These are phyloP conservation scores for Calophaca sinica DNA, from an alignment of 306 rosid genomes.

Conservation along the genomic window DNA sequence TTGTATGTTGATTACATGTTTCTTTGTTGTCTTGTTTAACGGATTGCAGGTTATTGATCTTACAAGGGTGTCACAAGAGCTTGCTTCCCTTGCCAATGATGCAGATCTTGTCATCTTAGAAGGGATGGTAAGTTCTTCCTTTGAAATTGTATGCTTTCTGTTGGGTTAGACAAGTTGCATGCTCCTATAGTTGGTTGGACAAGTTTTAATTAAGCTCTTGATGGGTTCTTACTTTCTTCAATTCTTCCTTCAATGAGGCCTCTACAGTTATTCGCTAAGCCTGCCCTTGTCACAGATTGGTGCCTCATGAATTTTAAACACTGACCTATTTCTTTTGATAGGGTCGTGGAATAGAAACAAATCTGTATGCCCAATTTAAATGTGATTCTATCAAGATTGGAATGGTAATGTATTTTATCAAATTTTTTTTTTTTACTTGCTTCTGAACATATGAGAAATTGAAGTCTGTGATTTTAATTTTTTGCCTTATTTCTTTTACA, in stretches of 20 bases:
- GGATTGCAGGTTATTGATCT: conserved; percentile 82
- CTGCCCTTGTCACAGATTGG: background rate
- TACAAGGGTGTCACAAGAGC: conserved; percentile 73
- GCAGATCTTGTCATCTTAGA: conserved; percentile 85
- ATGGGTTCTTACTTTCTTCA: too few relatives aligned
- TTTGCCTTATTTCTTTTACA: conserved; percentile 39
- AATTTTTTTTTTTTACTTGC: background rate
- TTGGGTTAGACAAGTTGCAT: conserved; percentile 21
- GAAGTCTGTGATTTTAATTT: conserved; percentile 3
- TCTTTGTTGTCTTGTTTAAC: conserved; percentile 38
- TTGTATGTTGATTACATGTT: conserved; percentile 25
- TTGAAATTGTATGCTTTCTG: conserved; percentile 12
- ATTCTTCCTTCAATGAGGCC: background rate
- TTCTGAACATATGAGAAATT: background rate
- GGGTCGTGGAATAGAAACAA: conserved; percentile 98
- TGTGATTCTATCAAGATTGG: conserved; percentile 94
- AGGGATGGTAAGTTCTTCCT: conserved; percentile 83
- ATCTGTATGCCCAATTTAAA: conserved; percentile 86
- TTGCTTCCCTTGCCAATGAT: conserved; percentile 74
- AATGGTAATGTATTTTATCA: conserved; percentile 62
- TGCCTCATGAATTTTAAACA: background rate
- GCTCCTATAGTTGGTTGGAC: background rate
- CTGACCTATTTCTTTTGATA: conserved; percentile 48
- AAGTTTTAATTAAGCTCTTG: background rate
- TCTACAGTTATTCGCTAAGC: background rate